Evolutionary conservation across 306 rosid genomes (phyloP).

Genomic region (Albizia julibrissin): DNA sequence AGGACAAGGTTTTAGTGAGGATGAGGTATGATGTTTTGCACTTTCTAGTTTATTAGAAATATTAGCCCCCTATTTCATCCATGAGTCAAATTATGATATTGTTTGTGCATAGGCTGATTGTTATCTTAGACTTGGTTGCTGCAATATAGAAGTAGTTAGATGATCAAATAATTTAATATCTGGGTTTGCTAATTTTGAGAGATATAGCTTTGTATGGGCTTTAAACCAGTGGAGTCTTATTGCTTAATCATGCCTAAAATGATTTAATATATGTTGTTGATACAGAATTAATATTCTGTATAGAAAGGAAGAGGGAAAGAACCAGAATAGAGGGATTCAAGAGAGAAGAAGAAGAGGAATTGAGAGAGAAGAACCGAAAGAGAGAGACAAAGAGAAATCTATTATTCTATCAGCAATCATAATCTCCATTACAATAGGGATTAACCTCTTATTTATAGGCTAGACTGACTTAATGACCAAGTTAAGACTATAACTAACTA

Average conservation of each 20-base stretch:
- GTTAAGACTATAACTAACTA: too few relatives aligned
- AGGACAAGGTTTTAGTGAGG: constrained; percentile 93
- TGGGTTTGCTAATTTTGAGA: neutral
- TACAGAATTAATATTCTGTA: too few relatives aligned
- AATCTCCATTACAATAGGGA: too few relatives aligned
- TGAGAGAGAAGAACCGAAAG: too few relatives aligned
- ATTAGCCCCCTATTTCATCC: constrained; percentile 15
- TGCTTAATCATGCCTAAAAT: constrained; percentile 6
- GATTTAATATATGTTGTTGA: constrained; percentile 23
- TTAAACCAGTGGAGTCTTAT: constrained; percentile 16
- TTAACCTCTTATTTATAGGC: too few relatives aligned
- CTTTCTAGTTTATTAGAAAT: constrained; percentile 11
- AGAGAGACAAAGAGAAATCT: too few relatives aligned
- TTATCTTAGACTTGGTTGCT: constrained; percentile 1
- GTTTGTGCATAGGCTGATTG: neutral
- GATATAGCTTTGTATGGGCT: neutral
- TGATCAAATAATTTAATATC: neutral
- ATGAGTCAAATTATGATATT: constrained; percentile 11
- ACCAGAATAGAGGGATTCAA: too few relatives aligned
- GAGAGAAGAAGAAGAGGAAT: too few relatives aligned
- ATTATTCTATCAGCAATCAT: too few relatives aligned
- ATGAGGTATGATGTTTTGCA: constrained; percentile 64
- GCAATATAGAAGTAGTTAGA: neutral
- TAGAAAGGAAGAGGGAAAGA: too few relatives aligned
- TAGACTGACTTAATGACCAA: too few relatives aligned